Evolutionary conservation across 2,329 filamentous ascomycete genomes (phyloP), one percentile per base, ranked within the genome.

Genomic region (Colletotrichum brevisporum): DNA sequence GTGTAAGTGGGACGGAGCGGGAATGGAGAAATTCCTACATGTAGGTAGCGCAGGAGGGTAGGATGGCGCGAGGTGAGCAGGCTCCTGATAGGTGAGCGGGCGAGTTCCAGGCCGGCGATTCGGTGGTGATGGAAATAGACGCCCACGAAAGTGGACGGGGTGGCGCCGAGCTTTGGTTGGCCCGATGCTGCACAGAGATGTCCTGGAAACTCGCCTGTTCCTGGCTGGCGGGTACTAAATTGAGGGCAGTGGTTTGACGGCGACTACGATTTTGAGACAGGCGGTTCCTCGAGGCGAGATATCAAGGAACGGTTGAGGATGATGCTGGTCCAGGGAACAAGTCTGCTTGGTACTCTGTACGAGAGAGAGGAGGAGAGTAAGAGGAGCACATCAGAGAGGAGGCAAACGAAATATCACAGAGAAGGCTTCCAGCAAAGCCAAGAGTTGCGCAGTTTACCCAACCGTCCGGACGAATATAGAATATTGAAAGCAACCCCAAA

Each of bases 31-130:
- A 74, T 76, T 79, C 79, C 78, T 70, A 73, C 72, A 55, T 72
- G 72, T 54, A 36, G 31, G 31, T 36, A 36, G 31, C 31, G 31
- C 8, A 36, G 72, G 69, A 72, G 70, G 71, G 70, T 73, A 73
- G 71, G 68, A 67, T 68, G 67, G 67, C 61, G 63, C 63, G 50
- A 58, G 68, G 58, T 70, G 71, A 72, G 66, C 69, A 72, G 72
- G 70, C 71, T 75, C 79, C 80, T 84, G 83, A 84, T 86, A 84
- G 83, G 83, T 73, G 77, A 73, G 73, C 73, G 75, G 76, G 78
- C 81, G 80, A 80, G 76, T 73, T 82, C 77, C 77, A 75, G 78
- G 75, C 77, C 75, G 76, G 76, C 79, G 78, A 81, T 76, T 79
- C 64, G 71, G 61, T 63, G 75, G 77, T 73, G 76, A 78, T 75